phyloP scores from a whole-genome alignment of 257 asterid genomes.

The Forsythia viridissima region DNA sequence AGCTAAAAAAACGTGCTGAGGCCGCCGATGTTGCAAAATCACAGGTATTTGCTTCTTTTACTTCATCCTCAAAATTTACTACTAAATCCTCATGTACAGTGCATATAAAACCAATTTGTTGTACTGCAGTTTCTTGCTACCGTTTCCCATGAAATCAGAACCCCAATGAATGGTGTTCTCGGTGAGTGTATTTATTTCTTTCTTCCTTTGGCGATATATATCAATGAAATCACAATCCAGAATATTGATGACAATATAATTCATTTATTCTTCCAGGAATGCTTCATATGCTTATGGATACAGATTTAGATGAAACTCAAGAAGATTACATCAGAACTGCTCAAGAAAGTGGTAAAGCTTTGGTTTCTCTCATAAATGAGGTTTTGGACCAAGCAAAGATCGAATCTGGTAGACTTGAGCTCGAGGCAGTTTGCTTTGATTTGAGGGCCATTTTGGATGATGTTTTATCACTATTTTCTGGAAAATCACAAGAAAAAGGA shows the following conservation, averaged over 20 bases:
- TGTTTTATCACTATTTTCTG: constrained; percentile 67
- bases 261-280: constrained; percentile 57
- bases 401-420: constrained; percentile 98
- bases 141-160: constrained; percentile 97
- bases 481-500: constrained; percentile 84
- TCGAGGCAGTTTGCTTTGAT: constrained; percentile 62
- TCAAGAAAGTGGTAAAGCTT: constrained; percentile 96
- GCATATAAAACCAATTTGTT: constrained; percentile 22
- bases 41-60: constrained; percentile 43
- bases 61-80: neutral
- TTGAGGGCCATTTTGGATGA: constrained; percentile 49
- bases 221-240: neutral
- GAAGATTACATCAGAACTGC: constrained; percentile 94
- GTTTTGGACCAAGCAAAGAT: constrained; percentile 97
- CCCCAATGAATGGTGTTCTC: constrained; percentile 98
- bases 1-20: constrained; percentile 82
- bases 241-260: constrained; percentile 33
- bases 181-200: constrained; percentile 49
- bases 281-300: constrained; percentile 98
- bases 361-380: constrained; percentile 92
- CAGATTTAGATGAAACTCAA: constrained; percentile 88
- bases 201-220: neutral
- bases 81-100: neutral
- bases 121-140: constrained; percentile 91
- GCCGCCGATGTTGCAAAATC: constrained; percentile 92